Base-by-base conservation (phyloP, 192 early-diverging fungal genomes). In the Coemansia sp. region DNA sequence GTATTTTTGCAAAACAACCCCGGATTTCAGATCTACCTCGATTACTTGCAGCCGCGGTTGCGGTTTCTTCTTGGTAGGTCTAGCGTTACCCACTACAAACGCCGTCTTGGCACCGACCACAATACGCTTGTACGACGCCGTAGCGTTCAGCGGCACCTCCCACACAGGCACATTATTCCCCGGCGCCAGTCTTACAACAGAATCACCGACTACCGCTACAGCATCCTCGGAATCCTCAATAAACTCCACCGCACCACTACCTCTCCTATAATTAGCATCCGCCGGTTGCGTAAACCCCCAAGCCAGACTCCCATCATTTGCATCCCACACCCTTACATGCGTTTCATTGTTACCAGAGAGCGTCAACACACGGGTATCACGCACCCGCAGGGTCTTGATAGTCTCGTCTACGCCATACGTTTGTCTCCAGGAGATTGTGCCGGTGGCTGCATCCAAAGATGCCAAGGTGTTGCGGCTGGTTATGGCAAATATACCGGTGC, bases 401-500 rank as follows among this genome's bases (percentile, higher is more conserved):
- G 71, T 65, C 31, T 93, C 91, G 56, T 77, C 69, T 18, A 75
- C 68, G 8, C 82, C 83, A 18, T 93, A 74, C 11, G 87, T 60
- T 56, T 94, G 92, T 48, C 94, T 85, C 94, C 94, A 96, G 34
- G 76, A 85, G 60, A 91, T 78, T 48, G 85, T 83, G 4, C 94
- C 94, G 60, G 67, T 87, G 56, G 83, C 80, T 7, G 89, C 68
- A 62, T 80, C 82, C 48, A 96, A 56, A 30, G 86, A 77, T 0
- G 93, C 91, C 55, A 96, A 62, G n/a, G 89, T 86, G 66, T 92
- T 90, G 57, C 84, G 87, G 42, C 89, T 85, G n/a, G 93, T 89
- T 14, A 85, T 87, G 22, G 89, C 77, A 36, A 80, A 62, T 5
- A 91, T 63, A 7, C 68, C 72, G 7, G 73, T 66, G 16, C 72